Base-by-base conservation (phyloP, 2,329 filamentous ascomycete genomes). In the Westerdykella aurantiaca region DNA sequence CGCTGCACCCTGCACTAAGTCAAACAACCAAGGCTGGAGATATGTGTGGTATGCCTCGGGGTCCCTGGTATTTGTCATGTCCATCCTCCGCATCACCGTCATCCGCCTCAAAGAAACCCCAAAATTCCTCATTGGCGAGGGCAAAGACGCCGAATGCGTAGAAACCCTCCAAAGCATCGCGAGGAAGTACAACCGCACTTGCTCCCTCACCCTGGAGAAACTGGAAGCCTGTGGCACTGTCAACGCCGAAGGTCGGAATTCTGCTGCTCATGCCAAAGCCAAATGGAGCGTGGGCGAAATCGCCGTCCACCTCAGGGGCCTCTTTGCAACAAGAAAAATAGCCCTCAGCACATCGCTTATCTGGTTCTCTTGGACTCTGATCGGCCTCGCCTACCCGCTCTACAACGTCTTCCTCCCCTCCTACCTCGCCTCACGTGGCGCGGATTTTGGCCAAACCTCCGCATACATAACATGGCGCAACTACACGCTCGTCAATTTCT, bases 391-490 rank as follows among this genome's bases (percentile, higher is more conserved):
- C 0, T 88, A 88, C 53, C 85, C 85, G 0, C 71, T 89, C 0
- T 89, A 85, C 64, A 85, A 86, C 51, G 83, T 87, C 42, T 89
- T 88, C 61, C 68, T 88, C 1, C 80, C 80, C 0, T 70, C 69
- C 1, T 88, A 88, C 56, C 73, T 88, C 12, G 63, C 64, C 6
- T 75, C 73, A 31, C 78, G 80, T 13, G 83, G 83, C 33, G 79
- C 79, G 1, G 56, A 68, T 1, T 75, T 82, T 23, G 75, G 76
- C 4, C 63, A 77, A 18, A 68, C 73, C 1, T 75, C 74, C 10
- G 64, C 71, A 2, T 82, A 76, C 57, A 74, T 74, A 34, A 80
- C 75, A 1, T 88, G 83, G 82, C 77, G 85, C 41, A 86, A 88
- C 67, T 88, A 87, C 60, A 77, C 83, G 6, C 71, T 88, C 25